phyloP scores from a whole-genome alignment of 2,329 filamentous ascomycete genomes.

The Berkeleyomyces rouxiae region DNA sequence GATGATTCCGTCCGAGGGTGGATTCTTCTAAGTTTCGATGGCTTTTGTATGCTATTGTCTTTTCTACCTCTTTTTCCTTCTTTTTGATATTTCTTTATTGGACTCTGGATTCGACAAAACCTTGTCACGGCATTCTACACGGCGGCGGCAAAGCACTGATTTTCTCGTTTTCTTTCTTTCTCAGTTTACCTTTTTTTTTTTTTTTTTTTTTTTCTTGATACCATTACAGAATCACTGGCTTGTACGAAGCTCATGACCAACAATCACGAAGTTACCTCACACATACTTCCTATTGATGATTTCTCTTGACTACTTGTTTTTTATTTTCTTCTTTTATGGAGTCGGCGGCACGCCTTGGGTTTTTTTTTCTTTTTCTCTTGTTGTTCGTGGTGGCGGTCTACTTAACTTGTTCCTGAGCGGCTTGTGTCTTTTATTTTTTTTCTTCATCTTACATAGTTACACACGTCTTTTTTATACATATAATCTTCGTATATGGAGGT shows the following conservation, averaged over 20 bases:
- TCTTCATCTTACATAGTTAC: not conserved
- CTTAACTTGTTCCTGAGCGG: not conserved
- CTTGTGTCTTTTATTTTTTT: not conserved
- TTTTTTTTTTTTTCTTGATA: constrained; percentile 9
- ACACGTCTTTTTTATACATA: not conserved
- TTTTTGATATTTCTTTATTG: constrained; percentile 3
- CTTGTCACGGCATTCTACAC: not conserved
- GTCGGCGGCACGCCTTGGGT: not conserved
- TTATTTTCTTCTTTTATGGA: not conserved
- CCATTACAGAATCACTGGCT: constrained; percentile 3
- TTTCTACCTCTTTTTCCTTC: not conserved
- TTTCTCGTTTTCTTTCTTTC: constrained; percentile 1
- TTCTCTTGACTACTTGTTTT: not conserved
- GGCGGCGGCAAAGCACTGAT: constrained; percentile 13
- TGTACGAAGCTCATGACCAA: constrained; percentile 8
- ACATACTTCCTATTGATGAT: not conserved
- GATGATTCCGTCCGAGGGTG: constrained; percentile 6
- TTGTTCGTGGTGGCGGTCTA: not conserved
- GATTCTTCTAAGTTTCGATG: constrained; percentile 2
- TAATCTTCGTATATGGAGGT: no score
- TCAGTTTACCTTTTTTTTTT: not conserved
- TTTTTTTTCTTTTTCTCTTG: not conserved
- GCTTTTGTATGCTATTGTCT: not conserved
- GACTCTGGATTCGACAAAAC: not conserved
- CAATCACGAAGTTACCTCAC: not conserved